Percentiles rank a stretch among this genome's conserved stretches.
These are phyloP conservation scores for Cyclotella atomus DNA, from an alignment of 108 stramenopile species.

Conservation along the genomic window DNA sequence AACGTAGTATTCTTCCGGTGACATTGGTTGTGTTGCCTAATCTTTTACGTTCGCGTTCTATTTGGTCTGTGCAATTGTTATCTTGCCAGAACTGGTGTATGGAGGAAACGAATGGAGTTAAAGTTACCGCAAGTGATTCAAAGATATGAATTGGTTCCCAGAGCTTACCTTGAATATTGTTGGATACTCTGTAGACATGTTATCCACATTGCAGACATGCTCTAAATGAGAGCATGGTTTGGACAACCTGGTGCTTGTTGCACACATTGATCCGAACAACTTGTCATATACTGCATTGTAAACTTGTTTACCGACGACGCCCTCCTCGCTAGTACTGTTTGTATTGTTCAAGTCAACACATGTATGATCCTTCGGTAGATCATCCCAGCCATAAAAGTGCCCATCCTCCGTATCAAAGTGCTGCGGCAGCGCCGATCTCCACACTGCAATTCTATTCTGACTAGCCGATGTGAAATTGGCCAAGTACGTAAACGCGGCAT, in stretches of 20 bases:
- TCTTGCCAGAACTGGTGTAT: constrained; percentile 5
- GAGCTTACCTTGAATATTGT: constrained; percentile 21
- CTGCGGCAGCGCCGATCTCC: constrained; percentile 27
- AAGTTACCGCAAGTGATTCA: no score
- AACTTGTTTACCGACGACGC: not conserved
- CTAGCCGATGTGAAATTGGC: constrained; percentile 14
- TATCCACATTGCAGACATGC: constrained; percentile 11
- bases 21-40: not conserved
- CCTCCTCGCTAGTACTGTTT: not conserved
- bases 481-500: constrained; percentile 20
- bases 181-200: constrained; percentile 2
- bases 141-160: no score
- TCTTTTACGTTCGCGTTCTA: constrained; percentile 8
- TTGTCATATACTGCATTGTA: constrained; percentile 23
- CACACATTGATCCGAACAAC: constrained; percentile 1
- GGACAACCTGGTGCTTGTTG: not conserved
- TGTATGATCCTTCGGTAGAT: constrained; percentile 8
- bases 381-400: constrained; percentile 14
- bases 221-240: not conserved
- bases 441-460: constrained; percentile 9
- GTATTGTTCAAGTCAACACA: constrained; percentile 1
- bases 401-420: constrained; percentile 22
- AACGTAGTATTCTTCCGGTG: constrained; percentile 20
- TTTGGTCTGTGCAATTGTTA: constrained; percentile 17
- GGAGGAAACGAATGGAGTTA: no score